These are phyloP conservation scores for Fusarium brachygibbosum DNA, from an alignment of 2,329 filamentous ascomycete genomes.

Conservation along the genomic window DNA sequence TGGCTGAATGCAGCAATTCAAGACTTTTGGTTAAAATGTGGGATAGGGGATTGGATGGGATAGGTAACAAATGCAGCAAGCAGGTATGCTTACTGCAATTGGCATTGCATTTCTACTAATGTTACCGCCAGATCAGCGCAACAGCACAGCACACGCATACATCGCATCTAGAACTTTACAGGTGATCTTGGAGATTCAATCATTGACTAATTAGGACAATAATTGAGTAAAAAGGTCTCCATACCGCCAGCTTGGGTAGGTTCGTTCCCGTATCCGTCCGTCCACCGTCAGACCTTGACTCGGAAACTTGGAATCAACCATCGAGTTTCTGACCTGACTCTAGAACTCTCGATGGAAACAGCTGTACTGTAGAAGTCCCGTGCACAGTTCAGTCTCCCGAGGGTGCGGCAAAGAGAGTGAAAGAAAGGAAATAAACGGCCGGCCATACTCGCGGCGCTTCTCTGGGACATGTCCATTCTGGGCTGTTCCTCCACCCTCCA, in stretches of 20 bases:
- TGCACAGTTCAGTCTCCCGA: background rate
- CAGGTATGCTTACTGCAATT: slow-evolving; percentile 2
- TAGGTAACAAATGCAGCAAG: background rate
- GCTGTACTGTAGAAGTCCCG: too few relatives aligned
- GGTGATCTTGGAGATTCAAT: background rate
- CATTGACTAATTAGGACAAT: background rate
- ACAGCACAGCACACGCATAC: background rate
- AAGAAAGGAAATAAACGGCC: slow-evolving; percentile 42
- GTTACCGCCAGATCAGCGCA: slow-evolving; percentile 2
- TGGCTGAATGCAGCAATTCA: background rate
- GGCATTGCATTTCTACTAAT: slow-evolving; percentile 1
- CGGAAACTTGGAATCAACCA: slow-evolving; percentile 6
- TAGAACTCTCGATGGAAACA: slow-evolving; percentile 30
- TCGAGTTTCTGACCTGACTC: slow-evolving; percentile 2
- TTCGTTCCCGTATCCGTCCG: slow-evolving; percentile 20
- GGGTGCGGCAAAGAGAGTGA: background rate
- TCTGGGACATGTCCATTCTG: slow-evolving; percentile 33
- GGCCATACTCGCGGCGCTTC: slow-evolving; percentile 56
- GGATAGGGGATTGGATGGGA: background rate
- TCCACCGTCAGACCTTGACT: background rate
- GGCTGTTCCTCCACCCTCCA: background rate
- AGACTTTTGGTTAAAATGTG: background rate
- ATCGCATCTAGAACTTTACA: background rate
- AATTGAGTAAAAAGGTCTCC: background rate
- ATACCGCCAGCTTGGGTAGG: slow-evolving; percentile 35